Base-by-base conservation (phyloP, 805 yeast species). In the Ogataea chonburiensis region DNA sequence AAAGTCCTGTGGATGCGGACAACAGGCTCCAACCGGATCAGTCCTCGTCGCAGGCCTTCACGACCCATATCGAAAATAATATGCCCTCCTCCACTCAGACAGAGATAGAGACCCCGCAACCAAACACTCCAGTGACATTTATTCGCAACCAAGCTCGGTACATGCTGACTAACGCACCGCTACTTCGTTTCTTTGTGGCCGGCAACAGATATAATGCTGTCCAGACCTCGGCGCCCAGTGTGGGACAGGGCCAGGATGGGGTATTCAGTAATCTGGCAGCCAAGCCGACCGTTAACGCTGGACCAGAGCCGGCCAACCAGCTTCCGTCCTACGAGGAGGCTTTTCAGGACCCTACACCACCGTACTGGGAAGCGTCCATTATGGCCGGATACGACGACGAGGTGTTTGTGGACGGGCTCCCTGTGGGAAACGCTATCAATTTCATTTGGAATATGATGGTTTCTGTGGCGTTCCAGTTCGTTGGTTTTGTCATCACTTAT, bases 281-380 rank as follows among this genome's bases (percentile, higher is more conserved):
- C 3, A 91, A 89, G 54, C 96, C 96, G 5, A 41, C 57, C 5
- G 50, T 44, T 0, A 15, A 31, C 3, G 35, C 39, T 3, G 91
- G 81, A 31, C 56, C 72, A 0, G 54, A 59, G 12, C 55, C 57
- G 25, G 60, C 66, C 8, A 89, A 82, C 42, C 81, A 86, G 24
- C 73, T 78, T 14, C 98, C 98, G 3, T 71, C 95, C 0, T 93
- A 93, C 62, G 96, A 86, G 38, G 98, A 89, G 56, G 98, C 96
- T 0, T 86, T 96, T 0, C 83, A 87, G 3, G 98, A 93, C 57
- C 76, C 93, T 11, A 79, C 94, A 0, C 98, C 98, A 0, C 95
- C 96, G 24, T 93, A 93, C 61, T 93, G 97, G 95, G 98, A 93
- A 60, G 77, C 89, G 6, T 77, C 93, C 0, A 78, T 86, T 26